These are phyloP conservation scores for Sclerotinia nivalis DNA, from an alignment of 2,329 filamentous ascomycete genomes.

Conservation along the genomic window DNA sequence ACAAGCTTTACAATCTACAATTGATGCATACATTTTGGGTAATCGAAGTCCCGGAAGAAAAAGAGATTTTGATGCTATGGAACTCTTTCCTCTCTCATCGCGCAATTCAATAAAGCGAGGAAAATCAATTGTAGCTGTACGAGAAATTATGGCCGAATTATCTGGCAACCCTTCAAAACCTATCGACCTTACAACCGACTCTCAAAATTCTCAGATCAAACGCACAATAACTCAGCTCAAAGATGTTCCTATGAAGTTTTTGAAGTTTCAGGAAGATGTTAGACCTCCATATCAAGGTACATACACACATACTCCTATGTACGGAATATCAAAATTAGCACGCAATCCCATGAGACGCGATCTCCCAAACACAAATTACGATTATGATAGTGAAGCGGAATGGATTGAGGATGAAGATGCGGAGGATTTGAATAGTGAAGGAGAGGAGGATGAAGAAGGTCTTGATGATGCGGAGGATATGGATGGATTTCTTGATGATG, in stretches of 20 bases:
- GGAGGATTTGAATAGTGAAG: conserved; percentile 58
- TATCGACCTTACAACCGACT: conserved; percentile 40
- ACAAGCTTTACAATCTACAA: conserved; percentile 50
- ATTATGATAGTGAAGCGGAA: conserved; percentile 83
- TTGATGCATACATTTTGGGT: conserved; percentile 55
- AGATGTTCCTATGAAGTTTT: conserved; percentile 37
- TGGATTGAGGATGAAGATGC: conserved; percentile 71
- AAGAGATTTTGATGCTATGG: conserved; percentile 48
- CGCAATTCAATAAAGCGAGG: conserved; percentile 47
- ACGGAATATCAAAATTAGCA: conserved; percentile 51
- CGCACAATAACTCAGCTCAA: conserved; percentile 30
- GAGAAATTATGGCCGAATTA: conserved; percentile 40
- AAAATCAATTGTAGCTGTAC: conserved; percentile 32
- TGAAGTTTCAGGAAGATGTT: conserved; percentile 61
- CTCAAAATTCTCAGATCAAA: conserved; percentile 40
- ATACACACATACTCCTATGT: conserved; percentile 52
- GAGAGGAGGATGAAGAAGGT: conserved; percentile 67
- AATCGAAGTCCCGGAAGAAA: conserved; percentile 49
- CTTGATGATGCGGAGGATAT: conserved; percentile 67
- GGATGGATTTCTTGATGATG: conserved; percentile 67
- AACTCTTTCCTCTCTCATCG: conserved; percentile 49
- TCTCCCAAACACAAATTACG: conserved; percentile 70
- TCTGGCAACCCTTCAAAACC: conserved; percentile 33
- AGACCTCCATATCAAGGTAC: conserved; percentile 73
- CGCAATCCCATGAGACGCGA: conserved; percentile 54